Conservation (phyloP, 257 asterid species). For the Nicotiana undulata region DNA sequence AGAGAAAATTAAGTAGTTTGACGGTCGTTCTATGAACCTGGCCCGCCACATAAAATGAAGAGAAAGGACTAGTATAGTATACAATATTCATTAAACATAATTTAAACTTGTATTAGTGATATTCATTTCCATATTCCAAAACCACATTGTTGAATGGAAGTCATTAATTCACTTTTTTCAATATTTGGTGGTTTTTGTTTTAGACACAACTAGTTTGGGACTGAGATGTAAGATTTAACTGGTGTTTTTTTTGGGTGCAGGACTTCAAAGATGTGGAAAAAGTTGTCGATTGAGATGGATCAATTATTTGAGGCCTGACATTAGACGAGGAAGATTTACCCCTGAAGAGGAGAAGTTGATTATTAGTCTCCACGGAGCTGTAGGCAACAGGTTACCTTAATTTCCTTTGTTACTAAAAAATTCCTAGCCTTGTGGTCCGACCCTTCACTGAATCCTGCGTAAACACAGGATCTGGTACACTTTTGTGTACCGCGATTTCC, state of each 20-base stretch:
- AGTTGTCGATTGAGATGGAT: conserved; percentile 94
- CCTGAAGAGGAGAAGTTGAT: conserved; percentile 82
- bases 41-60: too few relatives aligned
- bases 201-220: not conserved
- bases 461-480: too few relatives aligned
- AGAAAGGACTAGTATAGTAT: too few relatives aligned
- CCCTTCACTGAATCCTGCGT: too few relatives aligned
- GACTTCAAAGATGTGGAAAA: conserved; percentile 92
- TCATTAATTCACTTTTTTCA: too few relatives aligned
- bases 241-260: conserved; percentile 16
- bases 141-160: not conserved
- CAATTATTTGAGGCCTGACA: conserved; percentile 90
- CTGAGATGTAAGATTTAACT: not conserved
- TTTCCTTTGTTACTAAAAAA: not conserved
- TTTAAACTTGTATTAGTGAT: not conserved
- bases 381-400: conserved; percentile 74
- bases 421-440: not conserved
- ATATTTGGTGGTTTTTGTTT: not conserved
- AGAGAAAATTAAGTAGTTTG: too few relatives aligned
- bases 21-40: too few relatives aligned
- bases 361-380: conserved; percentile 83
- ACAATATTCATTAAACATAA: not conserved
- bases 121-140: not conserved
- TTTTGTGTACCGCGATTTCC: too few relatives aligned
- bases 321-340: conserved; percentile 84